Base-by-base conservation (phyloP, 352 stramenopile species). In the Aphanomyces stellatus region DNA sequence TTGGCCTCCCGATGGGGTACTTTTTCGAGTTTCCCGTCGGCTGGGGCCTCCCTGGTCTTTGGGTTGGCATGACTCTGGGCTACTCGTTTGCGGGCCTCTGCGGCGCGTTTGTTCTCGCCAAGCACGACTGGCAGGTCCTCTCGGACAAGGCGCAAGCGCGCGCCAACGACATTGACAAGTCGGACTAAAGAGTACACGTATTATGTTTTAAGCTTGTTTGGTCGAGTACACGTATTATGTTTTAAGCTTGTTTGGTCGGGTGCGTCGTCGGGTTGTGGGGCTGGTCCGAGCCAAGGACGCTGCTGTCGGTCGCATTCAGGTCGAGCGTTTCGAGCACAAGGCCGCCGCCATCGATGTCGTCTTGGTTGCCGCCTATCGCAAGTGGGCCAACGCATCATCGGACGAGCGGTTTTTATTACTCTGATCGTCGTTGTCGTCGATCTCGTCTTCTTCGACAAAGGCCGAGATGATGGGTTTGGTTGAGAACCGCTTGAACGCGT, bases 1-100 rank as follows among this genome's bases (percentile, higher is more conserved):
- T 96, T 24, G 87, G 85, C 40, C 75, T 96, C n/a, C 87, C 88
- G 0, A 37, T 95, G 19, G 87, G 82, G 1, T 71, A 93, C 40
- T 64, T 86, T 25, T 73, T 96, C 7, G 87, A 81, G 7, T 87
- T 93, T 64, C 57, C 78, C 37, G 70, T 88, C 34, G 67, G 77
- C 15, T 72, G 90, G 72, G 79, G 80, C 0, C 72, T 94, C 27
- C 67, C 85, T 15, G 88, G 88, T 1, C 76, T 96, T 25, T 96
- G 88, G 88, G 71, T 91, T 17, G 87, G 86, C 0, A 76, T 96
- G 33, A 78, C 70, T 19, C 40, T 67, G 7, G 60, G 60, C 28
- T 67, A 67, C 49, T 46, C 49, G 31, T 56, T 31, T 35, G 60
- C 60, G 2, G 48, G 48, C 34, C 11, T 59, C 7, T 37, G 22